These are phyloP conservation scores for Trametes maxima DNA, from an alignment of 768 basidiomycete species.

Conservation along the genomic window DNA sequence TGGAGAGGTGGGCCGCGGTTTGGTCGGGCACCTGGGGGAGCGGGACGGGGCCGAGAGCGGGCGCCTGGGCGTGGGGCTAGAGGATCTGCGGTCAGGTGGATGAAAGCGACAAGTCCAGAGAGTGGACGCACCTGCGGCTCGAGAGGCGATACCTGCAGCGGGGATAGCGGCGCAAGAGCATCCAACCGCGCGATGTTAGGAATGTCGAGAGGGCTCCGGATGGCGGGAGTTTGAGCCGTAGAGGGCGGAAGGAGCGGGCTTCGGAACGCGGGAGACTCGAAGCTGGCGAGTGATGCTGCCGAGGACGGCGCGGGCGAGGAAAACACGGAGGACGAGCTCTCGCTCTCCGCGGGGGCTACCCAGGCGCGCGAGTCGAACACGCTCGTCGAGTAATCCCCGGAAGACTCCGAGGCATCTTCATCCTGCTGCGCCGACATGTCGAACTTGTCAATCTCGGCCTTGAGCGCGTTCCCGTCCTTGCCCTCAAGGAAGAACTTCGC, in stretches of 20 bases:
- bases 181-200: background rate
- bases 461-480: constrained; percentile 34
- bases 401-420: background rate
- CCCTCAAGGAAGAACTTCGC: constrained; percentile 41
- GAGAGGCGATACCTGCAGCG: background rate
- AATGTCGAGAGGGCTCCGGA: background rate
- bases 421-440: constrained; percentile 1
- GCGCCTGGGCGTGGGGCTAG: background rate
- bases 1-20: background rate
- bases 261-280: constrained; percentile 2
- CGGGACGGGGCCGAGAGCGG: background rate
- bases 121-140: background rate
- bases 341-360: background rate
- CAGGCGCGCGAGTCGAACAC: constrained; percentile 18
- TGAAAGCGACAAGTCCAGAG: background rate
- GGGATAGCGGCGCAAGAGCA: background rate
- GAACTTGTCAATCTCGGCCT: constrained; percentile 21
- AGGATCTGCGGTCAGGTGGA: no score
- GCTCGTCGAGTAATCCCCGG: constrained; percentile 12
- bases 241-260: constrained; percentile 13
- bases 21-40: constrained; percentile 4
- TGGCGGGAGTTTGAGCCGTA: background rate
- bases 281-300: background rate
- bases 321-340: background rate
- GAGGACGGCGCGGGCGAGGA: background rate